Conservation (phyloP, 805 yeast genomes). For the Hanseniaspora pseudoguilliermondii region DNA sequence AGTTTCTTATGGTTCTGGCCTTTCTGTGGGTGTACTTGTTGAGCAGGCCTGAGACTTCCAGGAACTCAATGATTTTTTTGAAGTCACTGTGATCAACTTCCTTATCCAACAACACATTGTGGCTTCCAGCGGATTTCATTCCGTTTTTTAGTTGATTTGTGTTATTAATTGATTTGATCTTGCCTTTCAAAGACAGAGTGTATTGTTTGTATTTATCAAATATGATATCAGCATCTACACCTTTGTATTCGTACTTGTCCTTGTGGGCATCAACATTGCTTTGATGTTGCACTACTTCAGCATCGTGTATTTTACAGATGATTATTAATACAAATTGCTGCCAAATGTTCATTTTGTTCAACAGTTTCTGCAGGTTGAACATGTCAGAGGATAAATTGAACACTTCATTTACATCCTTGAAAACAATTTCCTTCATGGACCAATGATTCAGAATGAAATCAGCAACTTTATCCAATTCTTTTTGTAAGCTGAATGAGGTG, state of each 20-base stretch:
- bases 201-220: background rate
- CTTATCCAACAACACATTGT: slow-evolving; percentile 1
- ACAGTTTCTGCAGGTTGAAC: slow-evolving; percentile 5
- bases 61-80: background rate
- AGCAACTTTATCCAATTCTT: background rate
- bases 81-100: background rate
- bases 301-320: background rate
- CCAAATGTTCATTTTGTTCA: slow-evolving; percentile 9
- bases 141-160: background rate
- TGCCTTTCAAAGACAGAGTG: background rate
- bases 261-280: background rate
- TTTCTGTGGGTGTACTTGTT: slow-evolving; percentile 4
- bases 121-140: background rate
- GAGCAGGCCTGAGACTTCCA: background rate
- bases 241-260: background rate
- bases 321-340: slow-evolving; percentile 5
- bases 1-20: background rate
- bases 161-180: background rate
- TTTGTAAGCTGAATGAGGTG: background rate
- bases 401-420: background rate
- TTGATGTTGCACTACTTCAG: background rate
- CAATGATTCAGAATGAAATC: slow-evolving; percentile 2
- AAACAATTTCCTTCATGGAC: background rate
- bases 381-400: slow-evolving; percentile 3
- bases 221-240: background rate